Conservation (phyloP, 768 basidiomycete species). For the Suillus spraguei region DNA sequence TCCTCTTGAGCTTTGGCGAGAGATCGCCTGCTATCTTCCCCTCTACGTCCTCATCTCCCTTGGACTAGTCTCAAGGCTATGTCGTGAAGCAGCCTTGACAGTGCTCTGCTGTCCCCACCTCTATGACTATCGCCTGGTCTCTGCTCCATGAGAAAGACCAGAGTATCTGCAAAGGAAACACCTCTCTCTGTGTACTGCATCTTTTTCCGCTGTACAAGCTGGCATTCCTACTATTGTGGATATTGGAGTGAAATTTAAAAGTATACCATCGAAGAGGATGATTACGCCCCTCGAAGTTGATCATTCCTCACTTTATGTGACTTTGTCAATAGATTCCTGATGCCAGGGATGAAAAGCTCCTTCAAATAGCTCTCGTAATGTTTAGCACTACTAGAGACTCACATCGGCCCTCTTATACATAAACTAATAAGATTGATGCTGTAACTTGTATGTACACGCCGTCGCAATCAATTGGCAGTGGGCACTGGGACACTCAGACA, state of each 20-base stretch:
- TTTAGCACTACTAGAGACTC: no score
- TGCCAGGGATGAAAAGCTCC: not conserved
- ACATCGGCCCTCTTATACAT: no score
- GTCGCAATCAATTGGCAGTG: no score
- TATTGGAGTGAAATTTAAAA: not conserved
- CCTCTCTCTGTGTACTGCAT: not conserved
- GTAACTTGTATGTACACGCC: no score
- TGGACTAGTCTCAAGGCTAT: constrained; percentile 4
- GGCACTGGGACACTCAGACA: no score
- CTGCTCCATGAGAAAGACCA: not conserved
- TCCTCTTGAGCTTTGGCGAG: not conserved
- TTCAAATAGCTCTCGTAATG: not conserved
- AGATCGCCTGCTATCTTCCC: not conserved
- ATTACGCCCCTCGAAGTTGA: not conserved
- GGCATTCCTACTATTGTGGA: not conserved
- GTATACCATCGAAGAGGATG: not conserved
- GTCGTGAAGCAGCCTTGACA: not conserved
- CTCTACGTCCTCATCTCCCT: not conserved
- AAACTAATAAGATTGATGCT: no score
- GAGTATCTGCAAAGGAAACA: not conserved
- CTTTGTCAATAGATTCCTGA: not conserved
- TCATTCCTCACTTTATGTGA: not conserved
- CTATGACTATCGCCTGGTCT: not conserved
- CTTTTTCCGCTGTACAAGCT: not conserved
- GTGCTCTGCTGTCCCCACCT: not conserved